Percentiles rank a stretch among this genome's conserved stretches.
Evolutionary conservation across 805 yeast genomes (phyloP).

Genomic region (Ogataea nakhonphanomensis): DNA sequence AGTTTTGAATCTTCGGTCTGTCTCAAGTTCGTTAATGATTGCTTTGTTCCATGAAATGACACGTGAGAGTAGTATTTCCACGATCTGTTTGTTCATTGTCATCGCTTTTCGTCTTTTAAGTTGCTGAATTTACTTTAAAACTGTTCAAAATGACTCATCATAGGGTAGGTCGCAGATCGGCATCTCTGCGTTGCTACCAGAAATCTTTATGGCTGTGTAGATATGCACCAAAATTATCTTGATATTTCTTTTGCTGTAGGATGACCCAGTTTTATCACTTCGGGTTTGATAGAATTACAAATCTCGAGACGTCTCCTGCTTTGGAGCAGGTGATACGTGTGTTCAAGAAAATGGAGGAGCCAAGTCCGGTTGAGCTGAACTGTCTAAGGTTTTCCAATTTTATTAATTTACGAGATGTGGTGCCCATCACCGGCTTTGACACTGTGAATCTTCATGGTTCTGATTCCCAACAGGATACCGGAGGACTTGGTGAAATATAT

Average conservation of each 20-base stretch:
- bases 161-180: too few species aligned
- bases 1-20: slow-evolving; percentile 2
- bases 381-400: slow-evolving; percentile 8
- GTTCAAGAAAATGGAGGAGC: not conserved
- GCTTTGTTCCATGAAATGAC: not conserved
- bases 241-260: too few species aligned
- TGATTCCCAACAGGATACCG: not conserved
- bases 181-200: not conserved
- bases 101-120: too few species aligned
- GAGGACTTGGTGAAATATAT: not conserved
- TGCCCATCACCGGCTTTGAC: slow-evolving; percentile 13
- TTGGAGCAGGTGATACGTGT: slow-evolving; percentile 6
- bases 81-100: too few species aligned
- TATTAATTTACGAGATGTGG: slow-evolving; percentile 16
- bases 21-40: slow-evolving; percentile 2
- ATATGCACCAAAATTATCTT: not conserved
- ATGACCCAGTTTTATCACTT: slow-evolving; percentile 12
- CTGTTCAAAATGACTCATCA: too few species aligned
- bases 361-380: not conserved
- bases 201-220: slow-evolving; percentile 1
- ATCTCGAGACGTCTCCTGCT: slow-evolving; percentile 3
- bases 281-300: slow-evolving; percentile 16
- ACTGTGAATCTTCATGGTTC: slow-evolving; percentile 4
- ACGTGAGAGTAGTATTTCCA: too few species aligned
- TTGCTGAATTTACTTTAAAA: too few species aligned